A percentile compares a stretch with the other conserved stretches of the same genome.
Evolutionary conservation across 1,139 yeast species (phyloP).

Genomic region (Yamadazyma mexicana): DNA sequence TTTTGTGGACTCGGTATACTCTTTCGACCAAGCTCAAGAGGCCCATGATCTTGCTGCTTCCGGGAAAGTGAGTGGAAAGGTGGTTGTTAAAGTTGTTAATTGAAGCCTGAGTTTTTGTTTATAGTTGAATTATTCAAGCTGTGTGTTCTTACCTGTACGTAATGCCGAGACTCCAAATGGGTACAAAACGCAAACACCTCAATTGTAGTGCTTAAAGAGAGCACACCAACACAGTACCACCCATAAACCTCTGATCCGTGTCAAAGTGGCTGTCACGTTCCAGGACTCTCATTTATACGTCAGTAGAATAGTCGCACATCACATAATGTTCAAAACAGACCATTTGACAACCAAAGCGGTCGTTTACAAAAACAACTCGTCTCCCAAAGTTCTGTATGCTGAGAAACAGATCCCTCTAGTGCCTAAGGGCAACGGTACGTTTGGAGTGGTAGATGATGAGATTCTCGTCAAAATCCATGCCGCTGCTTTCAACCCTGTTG

Average conservation of each 20-base stretch:
- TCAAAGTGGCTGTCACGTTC: no score
- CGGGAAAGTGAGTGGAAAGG: slow-evolving; percentile 62
- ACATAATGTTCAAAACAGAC: slow-evolving; percentile 1
- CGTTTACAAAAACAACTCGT: slow-evolving; percentile 3
- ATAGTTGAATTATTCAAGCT: no score
- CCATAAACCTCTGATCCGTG: no score
- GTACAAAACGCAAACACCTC: no score
- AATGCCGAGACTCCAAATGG: no score
- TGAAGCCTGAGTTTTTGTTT: background rate
- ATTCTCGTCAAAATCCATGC: slow-evolving; percentile 59
- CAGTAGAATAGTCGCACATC: no score
- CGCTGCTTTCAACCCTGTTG: slow-evolving; percentile 71
- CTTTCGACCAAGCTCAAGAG: slow-evolving; percentile 46
- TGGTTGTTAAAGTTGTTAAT: slow-evolving; percentile 33
- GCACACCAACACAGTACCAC: no score
- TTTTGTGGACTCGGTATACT: slow-evolving; percentile 52
- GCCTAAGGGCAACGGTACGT: slow-evolving; percentile 24
- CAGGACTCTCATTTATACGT: no score
- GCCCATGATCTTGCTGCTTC: slow-evolving; percentile 50
- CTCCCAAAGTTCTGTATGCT: background rate
- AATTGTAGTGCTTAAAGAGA: no score
- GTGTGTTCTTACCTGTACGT: no score
- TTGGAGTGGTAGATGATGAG: slow-evolving; percentile 33
- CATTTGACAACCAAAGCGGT: slow-evolving; percentile 1
- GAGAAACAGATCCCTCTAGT: slow-evolving; percentile 2